Base-by-base conservation (phyloP, 1,139 yeast genomes). In the Lodderomyces metapsilosis region DNA sequence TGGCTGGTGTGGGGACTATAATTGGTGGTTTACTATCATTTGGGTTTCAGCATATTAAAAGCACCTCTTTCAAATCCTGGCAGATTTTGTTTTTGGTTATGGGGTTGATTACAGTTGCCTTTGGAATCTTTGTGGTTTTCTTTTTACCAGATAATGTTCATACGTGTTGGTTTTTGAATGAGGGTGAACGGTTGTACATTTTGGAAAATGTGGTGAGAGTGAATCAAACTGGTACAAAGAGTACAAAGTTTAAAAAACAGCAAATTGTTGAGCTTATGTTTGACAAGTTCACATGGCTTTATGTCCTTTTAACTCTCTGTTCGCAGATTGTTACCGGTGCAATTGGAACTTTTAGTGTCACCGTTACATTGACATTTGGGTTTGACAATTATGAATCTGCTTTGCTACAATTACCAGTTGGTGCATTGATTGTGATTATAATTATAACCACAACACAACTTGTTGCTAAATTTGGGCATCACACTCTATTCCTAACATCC, bases 311-410 rank as follows among this genome's bases (percentile, higher is more conserved):
- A 36, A 67, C 72, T 1, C 41, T 68, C 1, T 51, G 64, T 4
- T 58, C 68, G 23, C 68, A 65, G 59, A 65, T 68, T 24, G 68
- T 68, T 4, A 68, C 73, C 2, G 75, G 75, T 8, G 70, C 72
- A 2, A 61, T 69, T 24, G 63, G 62, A 13, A 62, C 72, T 1
- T 69, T 68, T 41, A 64, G 71, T 43, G 71, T 67, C 7, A 66
- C 72, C 1, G 63, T 69, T 11, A 68, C 68, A 12, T 57, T 60
- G 13, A 53, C 68, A 24, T 66, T 69, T 49, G 74, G 74, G 2
- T 68, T 64, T 42, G 52, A 54, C 39, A 49, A 38, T 42, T 56
- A 63, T 41, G 47, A 62, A 42, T 59, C 73, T 2, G 71, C 74
- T 1, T 54, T 69, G 28, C 61, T 68, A 52, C 74, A 69, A 49